Conservation (phyloP, 2,329 filamentous ascomycete genomes). For the Metarhizium album region DNA sequence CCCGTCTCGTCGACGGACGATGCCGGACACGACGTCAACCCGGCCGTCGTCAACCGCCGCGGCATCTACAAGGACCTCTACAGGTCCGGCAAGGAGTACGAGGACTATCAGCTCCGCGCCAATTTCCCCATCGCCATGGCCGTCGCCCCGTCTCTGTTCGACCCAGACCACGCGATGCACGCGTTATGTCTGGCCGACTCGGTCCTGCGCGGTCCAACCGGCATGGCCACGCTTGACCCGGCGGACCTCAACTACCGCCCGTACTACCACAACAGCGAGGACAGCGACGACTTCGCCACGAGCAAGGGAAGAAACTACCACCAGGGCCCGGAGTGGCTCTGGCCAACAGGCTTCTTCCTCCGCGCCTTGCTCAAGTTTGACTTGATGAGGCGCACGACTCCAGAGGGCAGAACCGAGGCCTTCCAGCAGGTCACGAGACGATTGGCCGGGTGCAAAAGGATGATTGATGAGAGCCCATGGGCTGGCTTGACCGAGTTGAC, state of each 20-base stretch:
- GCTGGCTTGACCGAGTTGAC: constrained; percentile 88
- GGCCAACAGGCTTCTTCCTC: constrained; percentile 93
- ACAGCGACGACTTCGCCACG: constrained; percentile 82
- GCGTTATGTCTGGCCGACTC: constrained; percentile 74
- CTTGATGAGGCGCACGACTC: constrained; percentile 50
- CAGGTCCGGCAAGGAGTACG: constrained; percentile 85
- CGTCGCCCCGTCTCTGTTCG: constrained; percentile 81
- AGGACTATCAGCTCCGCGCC: constrained; percentile 90
- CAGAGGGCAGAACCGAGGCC: constrained; percentile 65
- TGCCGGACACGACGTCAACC: constrained; percentile 66
- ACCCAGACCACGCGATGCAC: constrained; percentile 63
- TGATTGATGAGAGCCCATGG: constrained; percentile 73
- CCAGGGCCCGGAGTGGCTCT: constrained; percentile 95
- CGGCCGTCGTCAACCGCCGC: constrained; percentile 70
- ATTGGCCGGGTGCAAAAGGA: constrained; percentile 72
- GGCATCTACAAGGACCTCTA: constrained; percentile 99
- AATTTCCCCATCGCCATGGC: constrained; percentile 97
- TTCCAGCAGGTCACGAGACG: constrained; percentile 91
- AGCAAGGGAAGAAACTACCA: constrained; percentile 96
- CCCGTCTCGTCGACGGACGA: constrained; percentile 63
- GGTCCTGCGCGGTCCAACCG: constrained; percentile 71
- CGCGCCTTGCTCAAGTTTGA: constrained; percentile 88
- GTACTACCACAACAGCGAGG: constrained; percentile 91
- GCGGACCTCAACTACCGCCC: constrained; percentile 86
- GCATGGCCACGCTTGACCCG: constrained; percentile 93